Percentiles rank a stretch among this genome's conserved stretches.
Conservation (phyloP, 805 yeast genomes). For the Babjeviella inositovora region DNA sequence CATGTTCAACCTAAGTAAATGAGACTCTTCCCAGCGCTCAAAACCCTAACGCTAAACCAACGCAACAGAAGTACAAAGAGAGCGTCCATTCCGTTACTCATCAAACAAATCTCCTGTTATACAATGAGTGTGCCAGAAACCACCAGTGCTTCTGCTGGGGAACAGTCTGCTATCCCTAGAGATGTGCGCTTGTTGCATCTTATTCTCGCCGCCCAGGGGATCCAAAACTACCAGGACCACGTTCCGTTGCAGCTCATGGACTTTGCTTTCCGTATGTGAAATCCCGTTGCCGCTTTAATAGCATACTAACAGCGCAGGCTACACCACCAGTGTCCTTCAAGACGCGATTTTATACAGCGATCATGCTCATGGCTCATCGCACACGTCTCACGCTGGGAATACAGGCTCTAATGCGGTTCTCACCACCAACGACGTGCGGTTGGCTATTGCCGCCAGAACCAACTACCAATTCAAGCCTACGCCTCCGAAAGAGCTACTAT, state of each 20-base stretch:
- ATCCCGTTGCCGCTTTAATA: no score
- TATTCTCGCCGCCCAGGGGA: slow-evolving; percentile 86
- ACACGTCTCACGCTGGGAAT: slow-evolving; percentile 18
- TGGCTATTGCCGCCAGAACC: slow-evolving; percentile 90
- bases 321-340: slow-evolving; percentile 72
- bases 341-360: slow-evolving; percentile 87
- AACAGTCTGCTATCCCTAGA: slow-evolving; percentile 39
- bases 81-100: slow-evolving; percentile 1
- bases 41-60: no score
- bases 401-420: slow-evolving; percentile 27
- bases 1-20: no score
- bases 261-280: slow-evolving; percentile 60
- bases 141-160: slow-evolving; percentile 2
- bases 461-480: slow-evolving; percentile 90
- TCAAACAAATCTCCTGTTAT: background rate
- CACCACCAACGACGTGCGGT: slow-evolving; percentile 77
- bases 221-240: slow-evolving; percentile 84
- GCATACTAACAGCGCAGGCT: slow-evolving; percentile 19
- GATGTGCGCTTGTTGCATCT: slow-evolving; percentile 85
- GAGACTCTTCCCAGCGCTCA: no score
- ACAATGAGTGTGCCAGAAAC: slow-evolving; percentile 1
- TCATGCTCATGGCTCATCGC: slow-evolving; percentile 35
- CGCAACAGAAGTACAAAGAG: no score
- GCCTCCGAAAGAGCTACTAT: slow-evolving; percentile 81
- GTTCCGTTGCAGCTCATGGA: slow-evolving; percentile 95